Evolutionary conservation across 257 asterid species (phyloP).

Genomic region (Pogostemon cablin): DNA sequence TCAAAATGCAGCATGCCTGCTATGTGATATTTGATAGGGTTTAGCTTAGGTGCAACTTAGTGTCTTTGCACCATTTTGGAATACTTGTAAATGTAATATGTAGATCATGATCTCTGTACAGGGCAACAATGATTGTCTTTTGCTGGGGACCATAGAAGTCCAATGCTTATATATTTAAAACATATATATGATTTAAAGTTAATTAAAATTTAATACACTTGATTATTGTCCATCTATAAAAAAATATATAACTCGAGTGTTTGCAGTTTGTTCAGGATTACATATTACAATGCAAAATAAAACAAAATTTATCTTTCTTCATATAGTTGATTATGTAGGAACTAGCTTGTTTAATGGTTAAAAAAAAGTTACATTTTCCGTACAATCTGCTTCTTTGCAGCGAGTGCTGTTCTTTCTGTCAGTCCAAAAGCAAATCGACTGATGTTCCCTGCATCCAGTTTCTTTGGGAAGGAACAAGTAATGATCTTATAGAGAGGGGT

Average conservation of each 20-base stretch:
- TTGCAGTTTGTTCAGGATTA: not conserved
- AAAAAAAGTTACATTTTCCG: constrained; percentile 21
- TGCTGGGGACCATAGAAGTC: constrained; percentile 3
- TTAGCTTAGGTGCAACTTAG: constrained; percentile 1
- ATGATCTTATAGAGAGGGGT: constrained; percentile 54
- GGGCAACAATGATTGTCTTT: constrained; percentile 17
- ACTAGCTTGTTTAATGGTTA: constrained; percentile 19
- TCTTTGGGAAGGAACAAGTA: constrained; percentile 54
- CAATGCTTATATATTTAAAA: constrained; percentile 4
- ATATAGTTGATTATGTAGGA: constrained; percentile 1
- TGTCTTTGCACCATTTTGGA: constrained; percentile 1
- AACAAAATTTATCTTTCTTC: not conserved
- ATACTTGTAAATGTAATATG: not conserved
- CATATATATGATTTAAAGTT: constrained; percentile 19
- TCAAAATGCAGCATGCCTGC: constrained; percentile 16
- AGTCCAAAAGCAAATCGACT: constrained; percentile 49
- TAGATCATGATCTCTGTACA: not conserved
- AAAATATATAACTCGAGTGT: constrained; percentile 25
- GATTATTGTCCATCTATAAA: constrained; percentile 18
- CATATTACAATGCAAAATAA: constrained; percentile 14
- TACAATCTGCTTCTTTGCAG: constrained; percentile 50
- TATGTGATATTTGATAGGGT: constrained; percentile 7
- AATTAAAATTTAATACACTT: constrained; percentile 2
- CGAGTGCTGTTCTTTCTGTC: constrained; percentile 67
- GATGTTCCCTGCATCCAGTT: constrained; percentile 80